These are phyloP conservation scores for Sugiyamaella novakii DNA, from an alignment of 1,139 yeast genomes.

Conservation along the genomic window DNA sequence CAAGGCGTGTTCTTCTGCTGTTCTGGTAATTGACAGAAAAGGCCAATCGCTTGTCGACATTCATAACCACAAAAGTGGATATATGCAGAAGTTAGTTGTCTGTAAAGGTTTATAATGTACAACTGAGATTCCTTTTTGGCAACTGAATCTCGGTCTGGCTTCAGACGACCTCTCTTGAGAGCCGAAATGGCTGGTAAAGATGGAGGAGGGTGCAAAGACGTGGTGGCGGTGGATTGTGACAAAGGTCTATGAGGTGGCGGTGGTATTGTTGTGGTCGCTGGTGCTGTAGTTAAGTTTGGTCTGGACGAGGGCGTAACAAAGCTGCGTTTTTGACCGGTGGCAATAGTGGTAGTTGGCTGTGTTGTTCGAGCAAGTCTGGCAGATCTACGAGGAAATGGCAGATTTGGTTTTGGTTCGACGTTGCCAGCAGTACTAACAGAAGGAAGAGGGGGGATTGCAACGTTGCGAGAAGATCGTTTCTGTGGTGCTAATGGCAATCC, in stretches of 20 bases:
- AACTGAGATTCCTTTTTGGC: constrained; percentile 49
- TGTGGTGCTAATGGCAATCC: constrained; percentile 34
- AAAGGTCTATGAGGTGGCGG: constrained; percentile 8
- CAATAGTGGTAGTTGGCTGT: not conserved
- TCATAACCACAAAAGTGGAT: constrained; percentile 70
- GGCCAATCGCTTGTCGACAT: constrained; percentile 76
- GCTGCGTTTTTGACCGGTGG: constrained; percentile 15
- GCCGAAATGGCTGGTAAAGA: constrained; percentile 16
- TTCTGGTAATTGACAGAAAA: constrained; percentile 54
- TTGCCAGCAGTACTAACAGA: not conserved
- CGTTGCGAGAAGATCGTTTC: constrained; percentile 31
- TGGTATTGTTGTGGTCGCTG: not conserved
- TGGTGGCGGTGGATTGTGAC: constrained; percentile 6
- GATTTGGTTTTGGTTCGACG: constrained; percentile 7
- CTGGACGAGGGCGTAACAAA: constrained; percentile 13
- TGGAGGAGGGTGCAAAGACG: constrained; percentile 1
- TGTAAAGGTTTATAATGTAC: constrained; percentile 55
- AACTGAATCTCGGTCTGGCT: constrained; percentile 26
- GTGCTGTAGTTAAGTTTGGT: not conserved
- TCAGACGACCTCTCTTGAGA: constrained; percentile 25
- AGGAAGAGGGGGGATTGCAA: constrained; percentile 14
- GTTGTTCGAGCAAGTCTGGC: constrained; percentile 14
- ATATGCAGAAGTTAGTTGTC: constrained; percentile 64
- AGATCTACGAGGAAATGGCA: constrained; percentile 16
- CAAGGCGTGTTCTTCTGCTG: constrained; percentile 76